Percentiles rank a stretch among this genome's conserved stretches.
phyloP scores from a whole-genome alignment of 176 grass and related monocot species.

The Carex kokanica region DNA sequence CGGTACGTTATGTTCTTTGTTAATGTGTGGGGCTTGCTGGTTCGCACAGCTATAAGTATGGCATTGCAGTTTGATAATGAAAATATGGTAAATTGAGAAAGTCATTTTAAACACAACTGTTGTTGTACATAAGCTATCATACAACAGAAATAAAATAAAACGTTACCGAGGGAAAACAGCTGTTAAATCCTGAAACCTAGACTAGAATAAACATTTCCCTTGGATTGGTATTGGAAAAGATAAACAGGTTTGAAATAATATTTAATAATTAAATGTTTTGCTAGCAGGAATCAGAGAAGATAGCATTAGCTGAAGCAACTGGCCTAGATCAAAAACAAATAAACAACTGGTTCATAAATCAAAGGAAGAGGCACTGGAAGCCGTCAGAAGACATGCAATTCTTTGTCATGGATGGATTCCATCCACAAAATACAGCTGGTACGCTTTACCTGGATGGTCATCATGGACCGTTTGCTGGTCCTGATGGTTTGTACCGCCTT shows the following conservation, averaged over 20 bases:
- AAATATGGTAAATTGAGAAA: neutral
- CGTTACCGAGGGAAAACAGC: too few relatives aligned
- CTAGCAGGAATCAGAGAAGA: constrained; percentile 77
- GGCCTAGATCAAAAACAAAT: constrained; percentile 95
- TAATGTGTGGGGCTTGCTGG: neutral
- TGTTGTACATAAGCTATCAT: too few relatives aligned
- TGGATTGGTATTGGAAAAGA: neutral
- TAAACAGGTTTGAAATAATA: neutral
- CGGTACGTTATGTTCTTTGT: constrained; percentile 48
- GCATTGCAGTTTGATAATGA: neutral
- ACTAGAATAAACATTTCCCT: neutral
- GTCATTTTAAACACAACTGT: too few relatives aligned
- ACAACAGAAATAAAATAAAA: too few relatives aligned
- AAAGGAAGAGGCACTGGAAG: constrained; percentile 95
- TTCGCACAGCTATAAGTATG: neutral
- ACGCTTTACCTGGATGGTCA: constrained; percentile 33
- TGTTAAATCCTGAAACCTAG: too few relatives aligned
- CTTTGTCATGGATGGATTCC: constrained; percentile 54
- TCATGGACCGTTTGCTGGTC: constrained; percentile 36
- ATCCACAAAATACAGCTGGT: constrained; percentile 27
- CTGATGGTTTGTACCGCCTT: constrained; percentile 51
- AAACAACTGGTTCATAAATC: constrained; percentile 99
- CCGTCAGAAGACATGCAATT: constrained; percentile 59
- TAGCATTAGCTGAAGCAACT: constrained; percentile 60
- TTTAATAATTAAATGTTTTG: neutral